These are phyloP conservation scores for Colletotrichum acutatum DNA, from an alignment of 2,329 filamentous ascomycete genomes.

Conservation along the genomic window DNA sequence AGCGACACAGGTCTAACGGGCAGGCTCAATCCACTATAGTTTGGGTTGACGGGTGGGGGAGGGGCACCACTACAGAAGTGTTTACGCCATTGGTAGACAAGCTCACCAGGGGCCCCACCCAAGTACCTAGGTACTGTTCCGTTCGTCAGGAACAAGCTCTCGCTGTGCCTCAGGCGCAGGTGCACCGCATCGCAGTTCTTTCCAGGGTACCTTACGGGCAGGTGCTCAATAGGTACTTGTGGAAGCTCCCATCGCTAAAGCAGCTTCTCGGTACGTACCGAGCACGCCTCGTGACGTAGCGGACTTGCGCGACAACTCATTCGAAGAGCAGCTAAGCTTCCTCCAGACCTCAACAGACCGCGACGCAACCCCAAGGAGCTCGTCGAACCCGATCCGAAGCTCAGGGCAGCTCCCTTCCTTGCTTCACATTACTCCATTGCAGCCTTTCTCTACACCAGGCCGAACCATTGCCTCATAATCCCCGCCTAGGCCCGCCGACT, in stretches of 20 bases:
- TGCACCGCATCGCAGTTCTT: too few species aligned
- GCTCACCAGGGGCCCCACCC: background rate
- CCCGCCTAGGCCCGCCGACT: background rate
- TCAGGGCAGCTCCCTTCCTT: background rate
- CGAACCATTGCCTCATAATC: conserved; percentile 1
- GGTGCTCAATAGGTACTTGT: background rate
- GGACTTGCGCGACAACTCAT: conserved; percentile 3
- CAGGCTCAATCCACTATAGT: conserved; percentile 16
- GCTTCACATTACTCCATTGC: background rate
- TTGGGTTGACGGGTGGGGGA: conserved; percentile 21
- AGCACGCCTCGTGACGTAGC: conserved; percentile 33
- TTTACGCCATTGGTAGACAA: conserved; percentile 21
- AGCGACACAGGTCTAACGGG: background rate
- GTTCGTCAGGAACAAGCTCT: background rate
- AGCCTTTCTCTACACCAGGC: background rate
- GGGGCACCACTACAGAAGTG: conserved; percentile 20
- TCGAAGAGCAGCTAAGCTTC: conserved; percentile 19
- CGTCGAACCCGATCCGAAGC: background rate
- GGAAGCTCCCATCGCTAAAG: background rate
- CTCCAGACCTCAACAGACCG: background rate
- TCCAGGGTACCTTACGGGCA: too few species aligned
- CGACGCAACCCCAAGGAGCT: conserved; percentile 9
- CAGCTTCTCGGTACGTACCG: conserved; percentile 21
- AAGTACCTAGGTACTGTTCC: background rate
- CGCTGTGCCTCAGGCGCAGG: conserved; percentile 2